A percentile compares a stretch with the other conserved stretches of the same genome.
Conservation (phyloP, 2,329 filamentous ascomycete species). For the Neofusicoccum cordaticola region DNA sequence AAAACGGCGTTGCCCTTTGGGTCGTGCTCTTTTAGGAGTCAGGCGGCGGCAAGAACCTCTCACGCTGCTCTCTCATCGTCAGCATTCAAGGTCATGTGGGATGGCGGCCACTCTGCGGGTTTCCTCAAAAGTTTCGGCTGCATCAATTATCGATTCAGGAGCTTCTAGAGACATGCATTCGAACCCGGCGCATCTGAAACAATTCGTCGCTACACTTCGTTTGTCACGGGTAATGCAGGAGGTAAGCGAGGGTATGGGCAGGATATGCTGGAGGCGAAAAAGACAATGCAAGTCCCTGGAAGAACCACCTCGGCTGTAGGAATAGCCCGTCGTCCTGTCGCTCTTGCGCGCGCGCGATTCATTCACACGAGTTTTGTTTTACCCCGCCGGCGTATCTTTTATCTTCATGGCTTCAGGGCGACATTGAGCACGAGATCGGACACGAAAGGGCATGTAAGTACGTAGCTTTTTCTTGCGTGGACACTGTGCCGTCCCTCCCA, state of each 20-base stretch:
- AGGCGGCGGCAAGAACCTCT: slow-evolving; percentile 6
- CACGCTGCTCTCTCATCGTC: neutral
- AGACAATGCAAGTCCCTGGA: slow-evolving; percentile 11
- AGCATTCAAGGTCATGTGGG: neutral
- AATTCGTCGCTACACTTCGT: slow-evolving; percentile 13
- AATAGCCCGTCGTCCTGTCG: slow-evolving; percentile 5
- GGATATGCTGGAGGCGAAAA: slow-evolving; percentile 6
- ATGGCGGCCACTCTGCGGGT: slow-evolving; percentile 12
- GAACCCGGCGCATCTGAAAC: slow-evolving; percentile 16
- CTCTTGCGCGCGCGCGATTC: neutral
- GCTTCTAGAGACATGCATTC: slow-evolving; percentile 18
- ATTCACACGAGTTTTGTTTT: neutral
- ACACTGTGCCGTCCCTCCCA: neutral
- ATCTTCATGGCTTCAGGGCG: neutral
- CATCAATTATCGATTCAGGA: slow-evolving; percentile 14
- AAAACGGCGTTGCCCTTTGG: slow-evolving; percentile 6
- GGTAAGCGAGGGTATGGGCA: neutral
- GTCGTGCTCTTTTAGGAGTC: slow-evolving; percentile 14
- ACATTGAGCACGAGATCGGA: neutral
- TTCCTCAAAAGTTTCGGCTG: slow-evolving; percentile 12
- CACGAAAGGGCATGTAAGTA: slow-evolving; percentile 5
- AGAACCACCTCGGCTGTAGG: neutral
- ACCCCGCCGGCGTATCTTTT: neutral
- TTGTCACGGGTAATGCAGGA: slow-evolving; percentile 8
- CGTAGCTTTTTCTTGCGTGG: slow-evolving; percentile 3